These are phyloP conservation scores for Aureobasidium sp. DNA, from an alignment of 2,329 filamentous ascomycete species.

Conservation along the genomic window DNA sequence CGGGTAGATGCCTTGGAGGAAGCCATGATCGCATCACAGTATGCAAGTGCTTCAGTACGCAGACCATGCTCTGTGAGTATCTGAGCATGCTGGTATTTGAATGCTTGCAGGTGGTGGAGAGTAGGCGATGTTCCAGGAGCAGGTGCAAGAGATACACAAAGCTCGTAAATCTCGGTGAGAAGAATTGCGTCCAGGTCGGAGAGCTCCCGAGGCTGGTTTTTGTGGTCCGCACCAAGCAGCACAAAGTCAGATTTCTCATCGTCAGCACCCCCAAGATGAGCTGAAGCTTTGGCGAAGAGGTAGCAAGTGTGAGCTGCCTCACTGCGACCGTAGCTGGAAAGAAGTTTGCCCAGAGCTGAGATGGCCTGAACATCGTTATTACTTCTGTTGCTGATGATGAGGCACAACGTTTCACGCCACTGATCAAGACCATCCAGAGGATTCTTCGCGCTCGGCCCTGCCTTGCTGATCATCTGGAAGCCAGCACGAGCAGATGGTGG, in stretches of 20 bases:
- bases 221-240: conserved; percentile 76
- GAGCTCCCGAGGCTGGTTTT: conserved; percentile 59
- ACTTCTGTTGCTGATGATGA: conserved; percentile 84
- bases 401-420: conserved; percentile 81
- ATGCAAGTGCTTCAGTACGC: conserved; percentile 74
- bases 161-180: conserved; percentile 94
- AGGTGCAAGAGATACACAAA: conserved; percentile 62
- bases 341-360: conserved; percentile 67
- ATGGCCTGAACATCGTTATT: conserved; percentile 68
- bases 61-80: conserved; percentile 76
- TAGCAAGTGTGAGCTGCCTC: conserved; percentile 94
- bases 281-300: conserved; percentile 66
- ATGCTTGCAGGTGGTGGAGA: conserved; percentile 75
- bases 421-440: conserved; percentile 78
- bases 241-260: conserved; percentile 72
- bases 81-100: conserved; percentile 84
- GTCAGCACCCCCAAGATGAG: conserved; percentile 72
- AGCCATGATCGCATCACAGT: conserved; percentile 74
- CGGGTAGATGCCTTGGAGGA: conserved; percentile 74
- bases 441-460: conserved; percentile 55
- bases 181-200: conserved; percentile 79
- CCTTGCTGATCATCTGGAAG: conserved; percentile 80
- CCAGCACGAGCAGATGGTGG: conserved; percentile 86
- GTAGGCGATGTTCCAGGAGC: conserved; percentile 38
- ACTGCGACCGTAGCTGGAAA: conserved; percentile 75